Percentiles rank a stretch among this genome's conserved stretches.
phyloP scores from a whole-genome alignment of 768 basidiomycete species.

The Steccherinum ochraceum region DNA sequence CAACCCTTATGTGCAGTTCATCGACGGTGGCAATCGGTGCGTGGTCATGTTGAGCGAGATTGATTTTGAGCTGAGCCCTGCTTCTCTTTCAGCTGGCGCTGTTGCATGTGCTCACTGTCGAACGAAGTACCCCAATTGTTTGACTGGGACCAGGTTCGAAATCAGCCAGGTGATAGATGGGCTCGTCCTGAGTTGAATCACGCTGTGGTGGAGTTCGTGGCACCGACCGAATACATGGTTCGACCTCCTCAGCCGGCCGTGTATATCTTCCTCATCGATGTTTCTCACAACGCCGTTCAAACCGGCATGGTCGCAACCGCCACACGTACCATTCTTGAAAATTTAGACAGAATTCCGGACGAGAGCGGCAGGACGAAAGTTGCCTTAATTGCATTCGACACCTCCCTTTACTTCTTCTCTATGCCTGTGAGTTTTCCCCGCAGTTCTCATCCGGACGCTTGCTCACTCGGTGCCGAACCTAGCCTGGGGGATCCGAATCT shows the following conservation, averaged over 20 bases:
- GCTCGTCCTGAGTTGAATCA: conserved; percentile 88
- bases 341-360: conserved; percentile 91
- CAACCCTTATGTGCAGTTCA: conserved; percentile 95
- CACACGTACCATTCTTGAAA: conserved; percentile 93
- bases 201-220: conserved; percentile 93
- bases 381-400: conserved; percentile 87
- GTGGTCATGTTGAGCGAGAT: conserved; percentile 15
- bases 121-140: conserved; percentile 98
- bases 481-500: conserved; percentile 72
- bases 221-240: conserved; percentile 99
- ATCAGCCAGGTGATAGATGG: conserved; percentile 96
- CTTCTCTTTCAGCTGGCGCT: conserved; percentile 72
- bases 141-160: conserved; percentile 94
- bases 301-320: conserved; percentile 99
- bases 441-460: neutral
- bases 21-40: conserved; percentile 92
- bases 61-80: neutral
- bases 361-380: conserved; percentile 91
- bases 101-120: conserved; percentile 97
- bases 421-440: conserved; percentile 53
- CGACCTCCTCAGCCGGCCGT: conserved; percentile 96
- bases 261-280: conserved; percentile 95
- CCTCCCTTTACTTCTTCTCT: conserved; percentile 94
- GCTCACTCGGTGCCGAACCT: neutral
- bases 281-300: conserved; percentile 87